Evolutionary conservation across 768 basidiomycete genomes (phyloP).

Genomic region (Lentinula boryana): DNA sequence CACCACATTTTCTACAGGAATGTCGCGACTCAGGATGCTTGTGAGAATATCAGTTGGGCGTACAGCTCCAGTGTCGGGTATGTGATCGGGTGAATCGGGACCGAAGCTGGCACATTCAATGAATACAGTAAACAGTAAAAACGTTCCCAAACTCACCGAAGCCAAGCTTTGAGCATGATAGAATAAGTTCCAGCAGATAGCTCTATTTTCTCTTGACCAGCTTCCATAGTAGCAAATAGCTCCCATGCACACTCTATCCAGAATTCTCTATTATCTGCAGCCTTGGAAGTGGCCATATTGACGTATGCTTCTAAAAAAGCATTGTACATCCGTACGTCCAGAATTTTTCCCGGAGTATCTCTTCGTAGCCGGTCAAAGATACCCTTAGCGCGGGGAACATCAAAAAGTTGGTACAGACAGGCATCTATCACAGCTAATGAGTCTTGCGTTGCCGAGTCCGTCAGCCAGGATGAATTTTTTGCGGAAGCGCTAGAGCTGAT

Average conservation of each 20-base stretch:
- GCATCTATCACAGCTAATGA: conserved; percentile 76
- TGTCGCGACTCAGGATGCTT: conserved; percentile 40
- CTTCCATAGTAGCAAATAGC: conserved; percentile 55
- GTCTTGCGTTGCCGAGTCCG: conserved; percentile 63
- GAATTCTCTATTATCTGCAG: conserved; percentile 31
- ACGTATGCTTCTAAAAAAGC: conserved; percentile 62
- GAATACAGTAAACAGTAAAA: not conserved
- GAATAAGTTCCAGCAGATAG: conserved; percentile 64
- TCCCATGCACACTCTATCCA: conserved; percentile 64
- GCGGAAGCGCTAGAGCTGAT: conserved; percentile 24
- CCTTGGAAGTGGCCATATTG: conserved; percentile 46
- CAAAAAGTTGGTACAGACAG: conserved; percentile 70
- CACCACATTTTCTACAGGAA: conserved; percentile 46
- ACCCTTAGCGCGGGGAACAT: conserved; percentile 68
- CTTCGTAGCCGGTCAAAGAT: conserved; percentile 63
- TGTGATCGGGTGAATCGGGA: conserved; percentile 22
- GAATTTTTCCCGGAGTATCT: conserved; percentile 19
- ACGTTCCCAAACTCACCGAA: conserved; percentile 32
- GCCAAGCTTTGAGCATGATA: conserved; percentile 54
- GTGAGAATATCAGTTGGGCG: conserved; percentile 32
- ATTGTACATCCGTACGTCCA: conserved; percentile 55
- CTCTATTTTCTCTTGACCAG: conserved; percentile 28
- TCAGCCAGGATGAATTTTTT: conserved; percentile 48
- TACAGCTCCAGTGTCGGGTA: conserved; percentile 11
- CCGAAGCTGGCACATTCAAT: conserved; percentile 25